phyloP scores from a whole-genome alignment of 225 moss, liverwort and hornwort genomes.

The Antitrichia curtipendula region DNA sequence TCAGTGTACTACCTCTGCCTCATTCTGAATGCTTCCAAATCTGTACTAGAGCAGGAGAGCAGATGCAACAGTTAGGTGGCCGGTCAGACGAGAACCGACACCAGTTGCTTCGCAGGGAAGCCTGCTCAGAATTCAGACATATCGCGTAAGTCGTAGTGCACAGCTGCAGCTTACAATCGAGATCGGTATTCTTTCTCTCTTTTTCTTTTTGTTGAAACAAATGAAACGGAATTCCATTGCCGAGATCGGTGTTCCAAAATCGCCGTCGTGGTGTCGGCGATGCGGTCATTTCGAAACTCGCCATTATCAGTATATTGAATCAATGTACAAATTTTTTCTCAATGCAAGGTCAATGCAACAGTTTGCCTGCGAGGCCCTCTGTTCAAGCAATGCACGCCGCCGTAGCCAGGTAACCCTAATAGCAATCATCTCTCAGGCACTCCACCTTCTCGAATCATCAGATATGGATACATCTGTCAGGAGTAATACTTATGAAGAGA shows the following conservation, averaged over 20 bases:
- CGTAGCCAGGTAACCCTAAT: not conserved
- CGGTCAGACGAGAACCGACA: not conserved
- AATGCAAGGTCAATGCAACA: not conserved
- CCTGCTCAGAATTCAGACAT: not conserved
- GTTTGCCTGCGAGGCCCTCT: not conserved
- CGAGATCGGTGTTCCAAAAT: not conserved
- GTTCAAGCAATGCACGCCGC: not conserved
- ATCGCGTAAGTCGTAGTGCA: not conserved
- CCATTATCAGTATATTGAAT: not conserved
- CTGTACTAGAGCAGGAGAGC: not conserved
- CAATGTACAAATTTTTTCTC: not conserved
- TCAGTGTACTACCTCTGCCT: not conserved
- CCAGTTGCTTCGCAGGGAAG: not conserved
- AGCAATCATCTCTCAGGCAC: not conserved
- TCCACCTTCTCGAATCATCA: not conserved
- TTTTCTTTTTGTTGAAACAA: no score
- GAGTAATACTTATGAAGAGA: not conserved
- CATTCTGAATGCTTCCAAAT: not conserved
- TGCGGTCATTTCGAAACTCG: not conserved
- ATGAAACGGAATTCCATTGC: no score
- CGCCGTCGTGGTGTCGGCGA: not conserved
- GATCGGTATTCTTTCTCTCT: not conserved
- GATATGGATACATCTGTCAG: not conserved
- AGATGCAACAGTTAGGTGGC: not conserved
- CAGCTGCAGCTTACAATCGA: not conserved